Evolutionary conservation across 768 basidiomycete species (phyloP).

Genomic region (Trametes maxima): DNA sequence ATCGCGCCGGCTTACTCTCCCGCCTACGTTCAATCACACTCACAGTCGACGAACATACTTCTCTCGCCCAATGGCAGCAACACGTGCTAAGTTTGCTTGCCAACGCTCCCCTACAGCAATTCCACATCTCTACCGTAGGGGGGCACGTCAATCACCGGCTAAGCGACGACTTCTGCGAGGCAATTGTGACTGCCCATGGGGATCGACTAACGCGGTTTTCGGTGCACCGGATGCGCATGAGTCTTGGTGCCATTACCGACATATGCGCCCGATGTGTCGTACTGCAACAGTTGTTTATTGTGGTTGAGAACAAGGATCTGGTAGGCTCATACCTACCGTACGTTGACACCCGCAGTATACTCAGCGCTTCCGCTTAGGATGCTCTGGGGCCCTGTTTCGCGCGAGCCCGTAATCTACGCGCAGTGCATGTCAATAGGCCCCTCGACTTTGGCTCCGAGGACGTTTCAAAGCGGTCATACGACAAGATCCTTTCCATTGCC

Average conservation of each 20-base stretch:
- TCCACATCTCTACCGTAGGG: slow-evolving; percentile 59
- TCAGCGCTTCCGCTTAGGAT: slow-evolving; percentile 34
- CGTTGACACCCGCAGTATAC: neutral
- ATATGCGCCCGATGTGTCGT: slow-evolving; percentile 56
- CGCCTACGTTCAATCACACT: slow-evolving; percentile 61
- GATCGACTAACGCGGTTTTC: slow-evolving; percentile 56
- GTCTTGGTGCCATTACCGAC: slow-evolving; percentile 47
- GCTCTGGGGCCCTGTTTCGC: slow-evolving; percentile 45
- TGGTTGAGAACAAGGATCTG: slow-evolving; percentile 47
- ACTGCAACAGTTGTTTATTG: slow-evolving; percentile 68
- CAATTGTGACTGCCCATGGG: slow-evolving; percentile 54
- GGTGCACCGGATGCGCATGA: slow-evolving; percentile 64
- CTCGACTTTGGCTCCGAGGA: slow-evolving; percentile 23
- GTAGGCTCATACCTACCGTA: slow-evolving; percentile 36
- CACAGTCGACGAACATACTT: slow-evolving; percentile 35
- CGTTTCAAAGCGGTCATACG: slow-evolving; percentile 21
- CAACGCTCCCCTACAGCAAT: slow-evolving; percentile 48
- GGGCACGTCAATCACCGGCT: slow-evolving; percentile 38
- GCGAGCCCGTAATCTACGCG: slow-evolving; percentile 48
- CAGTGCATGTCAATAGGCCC: slow-evolving; percentile 63
- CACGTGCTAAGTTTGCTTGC: slow-evolving; percentile 20
- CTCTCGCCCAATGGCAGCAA: slow-evolving; percentile 20
- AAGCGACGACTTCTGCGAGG: slow-evolving; percentile 52
- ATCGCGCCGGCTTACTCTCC: slow-evolving; percentile 38
- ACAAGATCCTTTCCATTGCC: slow-evolving; percentile 42